Base-by-base conservation (phyloP, 2,329 filamentous ascomycete genomes). In the Ceratocystis lukuohia region DNA sequence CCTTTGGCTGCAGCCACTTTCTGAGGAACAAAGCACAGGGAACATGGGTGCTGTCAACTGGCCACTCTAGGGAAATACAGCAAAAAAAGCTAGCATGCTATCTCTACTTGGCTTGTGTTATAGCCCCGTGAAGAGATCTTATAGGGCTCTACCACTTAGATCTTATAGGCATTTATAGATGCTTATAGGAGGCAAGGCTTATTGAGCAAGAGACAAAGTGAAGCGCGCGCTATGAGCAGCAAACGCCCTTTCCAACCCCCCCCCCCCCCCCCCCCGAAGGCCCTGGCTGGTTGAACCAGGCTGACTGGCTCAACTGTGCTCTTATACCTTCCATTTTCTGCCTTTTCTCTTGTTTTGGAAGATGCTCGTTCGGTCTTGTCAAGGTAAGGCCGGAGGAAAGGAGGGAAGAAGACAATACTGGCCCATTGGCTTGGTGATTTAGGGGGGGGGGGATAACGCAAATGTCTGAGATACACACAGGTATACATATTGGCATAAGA, bases 161-260 rank as follows among this genome's bases (percentile, higher is more conserved):
- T 59, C 56, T 59, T 59, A 59, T 59, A 59, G 28, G 56, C 30
- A 25, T n/a, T 53, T 53, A 53, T 53, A 53, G n/a, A 25, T 25
- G 30, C 28, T 20, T 59, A 59, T 59, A 37, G 56, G 10, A 15
- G 53, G 22, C 12, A n/a, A 28, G 53, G 7, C 53, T 33, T 10
- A 17, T 25, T 37, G 56, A 37, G 30, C 53, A 28, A 30, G 17
- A 20, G 20, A 25, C 48, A 28, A 56, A 30, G 28, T 22, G 17
- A 53, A 25, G 48, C 48, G 20, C n/a, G 48, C 22, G 48, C 20
- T 28, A 10, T 53, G 48, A 28, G 48, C 48, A 50, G 20, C 48
- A 6, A n/a, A 20, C 15, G 48, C 8, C 10, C 48, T 53, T 28
- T 53, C 3, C 37, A 41, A 20, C 20, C 20, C 20, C 20, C 20